Base-by-base conservation (phyloP, 2,329 filamentous ascomycete genomes). In the Fusarium incarnatum region DNA sequence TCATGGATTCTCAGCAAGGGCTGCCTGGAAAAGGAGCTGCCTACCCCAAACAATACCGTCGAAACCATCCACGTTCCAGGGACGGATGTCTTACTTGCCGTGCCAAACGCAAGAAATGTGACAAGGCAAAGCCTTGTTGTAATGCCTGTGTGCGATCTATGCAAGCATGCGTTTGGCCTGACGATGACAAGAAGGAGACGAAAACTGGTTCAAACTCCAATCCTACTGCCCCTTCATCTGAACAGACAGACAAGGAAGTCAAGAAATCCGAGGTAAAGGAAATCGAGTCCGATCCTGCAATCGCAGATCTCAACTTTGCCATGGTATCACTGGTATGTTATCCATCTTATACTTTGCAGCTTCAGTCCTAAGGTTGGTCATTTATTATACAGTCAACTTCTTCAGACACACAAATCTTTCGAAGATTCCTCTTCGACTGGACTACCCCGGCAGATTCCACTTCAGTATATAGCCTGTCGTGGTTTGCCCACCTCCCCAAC, bases 391-490 rank as follows among this genome's bases (percentile, higher is more conserved):
- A 55, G 52, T 46, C 28, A 23, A 55, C 41, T 2, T 16, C 27
- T 11, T 34, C 40, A 18, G 42, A 47, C 12, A 27, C 40, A 6
- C 22, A 47, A 12, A 34, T 55, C 12, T 55, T 55, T 3, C 20
- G 32, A 13, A 20, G 40, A 8, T 55, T 55, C 2, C 22, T 55
- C 28, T 55, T 55, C 34, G 52, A 55, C 12, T 55, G 52, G 52
- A 6, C 41, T 18, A 55, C 16, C 8, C 30, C 20, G 1, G 41
- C 28, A 5, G 42, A 47, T 8, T 6, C 16, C 10, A n/a, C 41
- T 16, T 7, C 15, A 6, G 52, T 28, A 4, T 32, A 47, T 27
- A 47, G 12, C 9, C 16, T 55, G 40, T 20, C 41, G 2, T 55
- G 41, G 52, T 55, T 55, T 9, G 41, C 27, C 12, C 22, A 45